Percentiles rank a stretch among this genome's conserved stretches.
Conservation (phyloP, 805 yeast genomes). For the Teunomyces atbi region DNA sequence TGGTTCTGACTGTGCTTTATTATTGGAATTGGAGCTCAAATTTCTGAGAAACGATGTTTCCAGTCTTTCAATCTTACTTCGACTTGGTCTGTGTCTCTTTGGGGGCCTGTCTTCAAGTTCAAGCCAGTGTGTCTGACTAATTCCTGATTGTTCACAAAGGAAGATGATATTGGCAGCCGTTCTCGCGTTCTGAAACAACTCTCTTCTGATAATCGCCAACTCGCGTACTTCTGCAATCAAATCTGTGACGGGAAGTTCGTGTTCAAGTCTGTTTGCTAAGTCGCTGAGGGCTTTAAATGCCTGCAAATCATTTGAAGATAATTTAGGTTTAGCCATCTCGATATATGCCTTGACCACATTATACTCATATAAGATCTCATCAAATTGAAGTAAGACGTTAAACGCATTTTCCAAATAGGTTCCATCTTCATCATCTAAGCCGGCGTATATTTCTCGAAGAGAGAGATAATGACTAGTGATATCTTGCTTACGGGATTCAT, state of each 20-base stretch:
- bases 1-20: too few relatives aligned
- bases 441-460: conserved; percentile 10
- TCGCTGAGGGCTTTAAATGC: conserved; percentile 16
- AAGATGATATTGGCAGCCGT: conserved; percentile 30
- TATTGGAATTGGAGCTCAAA: background rate
- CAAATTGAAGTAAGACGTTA: conserved; percentile 22
- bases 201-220: conserved; percentile 28
- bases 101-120: background rate
- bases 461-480: conserved; percentile 13
- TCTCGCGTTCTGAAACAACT: conserved; percentile 27
- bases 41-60: background rate
- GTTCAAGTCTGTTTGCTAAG: conserved; percentile 18
- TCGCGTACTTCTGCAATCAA: conserved; percentile 18
- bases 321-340: conserved; percentile 15
- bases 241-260: conserved; percentile 21
- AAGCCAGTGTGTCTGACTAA: background rate
- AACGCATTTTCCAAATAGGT: conserved; percentile 12
- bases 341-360: conserved; percentile 24
- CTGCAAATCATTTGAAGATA: conserved; percentile 7
- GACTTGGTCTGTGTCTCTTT: background rate
- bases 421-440: conserved; percentile 7
- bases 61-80: background rate
- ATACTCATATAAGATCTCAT: conserved; percentile 25
- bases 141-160: conserved; percentile 8
- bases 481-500: conserved; percentile 15